Evolutionary conservation across 164 flowering plant species (phyloP).

Genomic region (Vitis labrusca): DNA sequence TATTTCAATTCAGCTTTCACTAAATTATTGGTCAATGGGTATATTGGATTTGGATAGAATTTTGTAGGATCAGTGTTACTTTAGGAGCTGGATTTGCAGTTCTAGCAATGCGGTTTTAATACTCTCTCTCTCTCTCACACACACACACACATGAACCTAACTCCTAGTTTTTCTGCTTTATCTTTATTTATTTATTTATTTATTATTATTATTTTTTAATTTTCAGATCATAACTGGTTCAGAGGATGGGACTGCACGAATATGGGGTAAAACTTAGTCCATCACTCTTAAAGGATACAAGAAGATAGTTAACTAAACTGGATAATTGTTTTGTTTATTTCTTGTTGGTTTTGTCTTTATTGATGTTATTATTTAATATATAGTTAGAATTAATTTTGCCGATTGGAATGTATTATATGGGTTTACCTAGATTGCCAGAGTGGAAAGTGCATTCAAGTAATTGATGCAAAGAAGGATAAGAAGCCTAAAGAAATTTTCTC

Average conservation of each 20-base stretch:
- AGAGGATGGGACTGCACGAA: conserved; percentile 91
- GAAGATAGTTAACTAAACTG: too few relatives aligned
- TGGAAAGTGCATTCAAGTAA: conserved; percentile 74
- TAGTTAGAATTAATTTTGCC: too few relatives aligned
- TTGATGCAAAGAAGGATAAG: conserved; percentile 43
- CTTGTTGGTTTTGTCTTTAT: not conserved
- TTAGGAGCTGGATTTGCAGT: too few relatives aligned
- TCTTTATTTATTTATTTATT: conserved; percentile 1
- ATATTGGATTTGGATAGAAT: too few relatives aligned
- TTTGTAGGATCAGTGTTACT: too few relatives aligned
- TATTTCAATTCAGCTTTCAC: too few relatives aligned
- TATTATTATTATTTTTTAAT: conserved; percentile 6
- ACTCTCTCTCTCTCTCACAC: too few relatives aligned
- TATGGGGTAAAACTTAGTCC: conserved; percentile 73
- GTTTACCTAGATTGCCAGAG: conserved; percentile 72
- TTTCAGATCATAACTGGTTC: conserved; percentile 92
- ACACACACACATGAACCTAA: too few relatives aligned
- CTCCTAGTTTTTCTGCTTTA: not conserved
- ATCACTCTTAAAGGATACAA: too few relatives aligned
- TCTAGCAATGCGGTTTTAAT: too few relatives aligned
- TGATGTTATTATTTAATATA: not conserved
- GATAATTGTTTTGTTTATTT: too few relatives aligned
- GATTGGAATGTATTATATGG: not conserved
- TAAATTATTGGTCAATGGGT: too few relatives aligned
- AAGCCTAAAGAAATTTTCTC: conserved; percentile 43